Conservation (phyloP, 2,329 filamentous ascomycete species). For the Exophiala calicioides region DNA sequence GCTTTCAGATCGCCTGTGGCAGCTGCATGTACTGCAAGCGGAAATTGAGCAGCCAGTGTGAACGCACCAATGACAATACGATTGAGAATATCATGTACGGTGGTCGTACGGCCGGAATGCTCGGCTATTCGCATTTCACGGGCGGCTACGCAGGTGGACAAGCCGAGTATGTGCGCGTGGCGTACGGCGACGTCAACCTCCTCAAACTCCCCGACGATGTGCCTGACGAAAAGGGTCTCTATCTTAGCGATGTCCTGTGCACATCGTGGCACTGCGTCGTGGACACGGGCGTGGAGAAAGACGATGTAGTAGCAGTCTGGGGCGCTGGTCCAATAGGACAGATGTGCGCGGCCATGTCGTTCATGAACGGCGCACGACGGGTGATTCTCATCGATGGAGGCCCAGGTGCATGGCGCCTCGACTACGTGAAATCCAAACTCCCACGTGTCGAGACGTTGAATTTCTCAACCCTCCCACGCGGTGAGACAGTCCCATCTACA, state of each 20-base stretch:
- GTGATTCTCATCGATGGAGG: constrained; percentile 79
- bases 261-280: constrained; percentile 82
- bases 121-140: constrained; percentile 73
- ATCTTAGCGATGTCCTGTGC: constrained; percentile 74
- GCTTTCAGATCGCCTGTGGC: constrained; percentile 75
- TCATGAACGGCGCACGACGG: constrained; percentile 70
- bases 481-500: constrained; percentile 66
- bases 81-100: constrained; percentile 76
- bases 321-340: constrained; percentile 85
- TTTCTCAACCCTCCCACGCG: constrained; percentile 63
- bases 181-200: constrained; percentile 77
- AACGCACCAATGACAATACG: constrained; percentile 69
- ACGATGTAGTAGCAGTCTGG: constrained; percentile 79
- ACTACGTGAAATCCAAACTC: constrained; percentile 66
- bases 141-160: constrained; percentile 87
- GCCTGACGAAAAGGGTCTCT: constrained; percentile 81
- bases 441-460: constrained; percentile 69
- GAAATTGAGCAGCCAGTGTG: constrained; percentile 59
- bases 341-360: constrained; percentile 68
- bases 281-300: constrained; percentile 76
- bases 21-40: constrained; percentile 75
- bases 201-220: constrained; percentile 75
- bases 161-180: constrained; percentile 82
- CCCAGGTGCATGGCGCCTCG: constrained; percentile 62
- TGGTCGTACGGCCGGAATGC: constrained; percentile 70